A percentile compares a stretch with the other conserved stretches of the same genome.
Conservation (phyloP, 148 eudicot species). For the Polygonum aviculare region DNA sequence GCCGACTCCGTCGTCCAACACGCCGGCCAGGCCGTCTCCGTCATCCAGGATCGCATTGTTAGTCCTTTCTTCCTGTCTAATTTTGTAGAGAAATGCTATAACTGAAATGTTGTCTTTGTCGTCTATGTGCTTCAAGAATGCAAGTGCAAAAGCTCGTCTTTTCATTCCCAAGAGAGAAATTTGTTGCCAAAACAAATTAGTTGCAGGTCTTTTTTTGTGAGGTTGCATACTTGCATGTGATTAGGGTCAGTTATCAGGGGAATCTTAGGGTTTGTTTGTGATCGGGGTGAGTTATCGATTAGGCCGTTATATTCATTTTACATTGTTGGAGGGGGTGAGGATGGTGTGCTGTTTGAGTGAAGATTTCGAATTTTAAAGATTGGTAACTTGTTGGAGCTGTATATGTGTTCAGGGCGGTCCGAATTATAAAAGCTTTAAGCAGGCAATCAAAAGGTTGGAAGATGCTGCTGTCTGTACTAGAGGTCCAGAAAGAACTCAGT, state of each 20-base stretch:
- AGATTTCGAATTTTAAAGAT: background rate
- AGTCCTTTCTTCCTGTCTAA: conserved; percentile 1
- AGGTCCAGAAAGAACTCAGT: conserved; percentile 74
- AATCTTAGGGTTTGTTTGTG: background rate
- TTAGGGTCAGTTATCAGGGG: background rate
- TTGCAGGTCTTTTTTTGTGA: background rate
- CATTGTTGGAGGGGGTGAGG: background rate
- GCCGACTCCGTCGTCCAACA: conserved; percentile 88
- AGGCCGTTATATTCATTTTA: background rate
- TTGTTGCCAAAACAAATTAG: background rate
- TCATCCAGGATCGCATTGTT: conserved; percentile 78
- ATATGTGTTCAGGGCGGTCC: conserved; percentile 46
- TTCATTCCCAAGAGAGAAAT: background rate
- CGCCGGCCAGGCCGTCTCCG: conserved; percentile 91
- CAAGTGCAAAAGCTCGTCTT: background rate
- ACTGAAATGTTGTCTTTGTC: background rate
- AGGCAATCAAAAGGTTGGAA: conserved; percentile 83
- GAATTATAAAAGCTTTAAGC: conserved; percentile 70
- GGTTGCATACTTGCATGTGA: background rate
- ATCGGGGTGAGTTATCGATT: background rate
- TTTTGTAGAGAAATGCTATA: background rate
- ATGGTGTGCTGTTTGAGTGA: conserved; percentile 8
- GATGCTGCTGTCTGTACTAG: conserved; percentile 77
- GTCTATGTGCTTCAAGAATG: background rate
- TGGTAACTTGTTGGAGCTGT: conserved; percentile 3